Evolutionary conservation across 1,284 basidiomycete genomes (phyloP).

Genomic region (Exobasidium cylindrosporum): DNA sequence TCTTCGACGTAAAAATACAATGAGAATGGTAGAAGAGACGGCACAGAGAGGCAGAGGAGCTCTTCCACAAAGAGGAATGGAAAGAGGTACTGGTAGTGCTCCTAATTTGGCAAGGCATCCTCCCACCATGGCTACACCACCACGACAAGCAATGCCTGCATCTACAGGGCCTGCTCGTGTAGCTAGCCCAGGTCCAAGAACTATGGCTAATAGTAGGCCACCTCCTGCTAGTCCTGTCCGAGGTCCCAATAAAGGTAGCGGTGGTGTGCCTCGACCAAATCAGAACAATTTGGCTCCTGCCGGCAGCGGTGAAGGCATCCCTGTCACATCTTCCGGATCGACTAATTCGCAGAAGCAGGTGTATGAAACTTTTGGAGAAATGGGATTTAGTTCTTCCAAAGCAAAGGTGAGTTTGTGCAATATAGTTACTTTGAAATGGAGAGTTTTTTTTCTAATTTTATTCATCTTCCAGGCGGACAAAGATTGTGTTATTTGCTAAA

Average conservation of each 20-base stretch:
- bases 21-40: constrained; percentile 43
- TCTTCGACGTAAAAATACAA: constrained; percentile 34
- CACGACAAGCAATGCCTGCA: background rate
- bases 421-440: too few species aligned
- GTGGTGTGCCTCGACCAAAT: background rate
- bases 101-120: background rate
- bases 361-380: constrained; percentile 83
- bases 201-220: background rate
- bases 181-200: background rate
- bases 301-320: background rate
- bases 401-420: constrained; percentile 60
- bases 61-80: constrained; percentile 20
- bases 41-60: constrained; percentile 9
- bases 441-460: too few species aligned
- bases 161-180: background rate
- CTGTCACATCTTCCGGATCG: background rate
- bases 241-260: background rate
- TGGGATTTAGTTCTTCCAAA: constrained; percentile 76
- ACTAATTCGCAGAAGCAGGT: constrained; percentile 51
- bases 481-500: constrained; percentile 18
- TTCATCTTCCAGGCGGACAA: background rate
- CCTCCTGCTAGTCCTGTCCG: background rate
- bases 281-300: background rate
- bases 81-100: constrained; percentile 1
- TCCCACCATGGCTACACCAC: background rate